Evolutionary conservation across 1,284 basidiomycete species (phyloP).

Genomic region (Austroboletus sp.): DNA sequence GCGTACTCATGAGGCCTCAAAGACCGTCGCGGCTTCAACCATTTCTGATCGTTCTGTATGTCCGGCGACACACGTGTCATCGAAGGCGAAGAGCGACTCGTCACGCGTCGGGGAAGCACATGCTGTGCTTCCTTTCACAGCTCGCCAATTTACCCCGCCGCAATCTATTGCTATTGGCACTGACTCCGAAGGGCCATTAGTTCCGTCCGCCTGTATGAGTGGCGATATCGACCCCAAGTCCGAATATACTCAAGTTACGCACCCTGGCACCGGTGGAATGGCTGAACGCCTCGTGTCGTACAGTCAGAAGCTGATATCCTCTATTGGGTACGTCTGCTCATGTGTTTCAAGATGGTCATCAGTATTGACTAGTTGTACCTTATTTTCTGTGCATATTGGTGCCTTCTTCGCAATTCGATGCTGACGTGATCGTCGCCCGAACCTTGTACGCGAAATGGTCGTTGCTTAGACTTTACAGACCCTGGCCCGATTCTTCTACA

Average conservation of each 20-base stretch:
- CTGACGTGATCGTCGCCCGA: conserved; percentile 24
- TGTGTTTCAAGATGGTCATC: conserved; percentile 17
- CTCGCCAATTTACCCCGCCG: conserved; percentile 10
- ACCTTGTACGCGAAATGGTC: conserved; percentile 16
- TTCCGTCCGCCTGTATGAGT: conserved; percentile 20
- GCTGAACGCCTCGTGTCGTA: conserved; percentile 33
- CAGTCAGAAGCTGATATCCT: conserved; percentile 31
- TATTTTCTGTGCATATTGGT: conserved; percentile 13
- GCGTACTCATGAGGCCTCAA: conserved; percentile 19
- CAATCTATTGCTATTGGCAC: conserved; percentile 12
- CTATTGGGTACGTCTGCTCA: conserved; percentile 29
- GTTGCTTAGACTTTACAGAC: conserved; percentile 30
- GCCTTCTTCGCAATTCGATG: conserved; percentile 15
- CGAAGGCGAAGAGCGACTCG: conserved; percentile 21
- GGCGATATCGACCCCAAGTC: conserved; percentile 16
- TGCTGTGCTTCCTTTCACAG: conserved; percentile 7
- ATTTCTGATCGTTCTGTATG: conserved; percentile 15
- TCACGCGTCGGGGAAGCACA: conserved; percentile 13
- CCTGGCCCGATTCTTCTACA: conserved; percentile 10
- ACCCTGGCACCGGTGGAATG: conserved; percentile 16
- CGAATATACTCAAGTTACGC: conserved; percentile 11
- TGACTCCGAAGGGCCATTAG: conserved; percentile 10
- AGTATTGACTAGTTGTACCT: conserved; percentile 24
- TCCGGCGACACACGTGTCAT: conserved; percentile 14
- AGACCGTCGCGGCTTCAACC: conserved; percentile 14